Conservation (phyloP, 2,329 filamentous ascomycete species). For the Parascedosporium putredinis region DNA sequence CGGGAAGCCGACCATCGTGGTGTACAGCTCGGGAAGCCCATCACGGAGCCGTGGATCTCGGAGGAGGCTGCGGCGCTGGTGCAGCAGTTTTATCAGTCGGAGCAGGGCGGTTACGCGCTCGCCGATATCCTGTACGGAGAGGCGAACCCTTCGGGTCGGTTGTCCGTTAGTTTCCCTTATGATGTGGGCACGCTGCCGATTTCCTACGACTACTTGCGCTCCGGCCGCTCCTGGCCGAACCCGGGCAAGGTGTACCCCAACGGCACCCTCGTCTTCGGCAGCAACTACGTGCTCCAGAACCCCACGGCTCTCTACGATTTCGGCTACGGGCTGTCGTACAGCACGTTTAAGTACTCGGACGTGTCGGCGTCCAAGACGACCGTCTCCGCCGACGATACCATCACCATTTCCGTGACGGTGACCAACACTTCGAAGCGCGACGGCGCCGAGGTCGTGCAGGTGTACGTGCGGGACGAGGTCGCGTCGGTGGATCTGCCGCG, state of each 20-base stretch:
- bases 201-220: slow-evolving; percentile 66
- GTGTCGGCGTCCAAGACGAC: slow-evolving; percentile 38
- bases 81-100: slow-evolving; percentile 66
- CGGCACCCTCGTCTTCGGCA: slow-evolving; percentile 52
- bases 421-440: slow-evolving; percentile 47
- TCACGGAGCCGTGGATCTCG: slow-evolving; percentile 65
- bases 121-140: slow-evolving; percentile 57
- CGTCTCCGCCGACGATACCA: slow-evolving; percentile 35
- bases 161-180: slow-evolving; percentile 56
- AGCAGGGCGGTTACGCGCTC: slow-evolving; percentile 56
- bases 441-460: slow-evolving; percentile 57
- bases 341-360: slow-evolving; percentile 49
- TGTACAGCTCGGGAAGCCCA: slow-evolving; percentile 62
- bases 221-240: slow-evolving; percentile 42
- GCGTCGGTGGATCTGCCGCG: slow-evolving; percentile 55
- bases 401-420: slow-evolving; percentile 51
- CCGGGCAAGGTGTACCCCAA: slow-evolving; percentile 44
- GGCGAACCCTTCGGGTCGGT: slow-evolving; percentile 55
- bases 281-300: slow-evolving; percentile 52
- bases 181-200: slow-evolving; percentile 57
- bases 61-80: slow-evolving; percentile 53
- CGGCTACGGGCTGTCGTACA: slow-evolving; percentile 57
- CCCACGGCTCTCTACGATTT: slow-evolving; percentile 53
- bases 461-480: slow-evolving; percentile 55
- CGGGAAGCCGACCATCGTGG: slow-evolving; percentile 58